Percentiles rank a stretch among this genome's conserved stretches.
These are phyloP conservation scores for Eucalyptus shirleyi DNA, from an alignment of 345 rosid species.

Conservation along the genomic window DNA sequence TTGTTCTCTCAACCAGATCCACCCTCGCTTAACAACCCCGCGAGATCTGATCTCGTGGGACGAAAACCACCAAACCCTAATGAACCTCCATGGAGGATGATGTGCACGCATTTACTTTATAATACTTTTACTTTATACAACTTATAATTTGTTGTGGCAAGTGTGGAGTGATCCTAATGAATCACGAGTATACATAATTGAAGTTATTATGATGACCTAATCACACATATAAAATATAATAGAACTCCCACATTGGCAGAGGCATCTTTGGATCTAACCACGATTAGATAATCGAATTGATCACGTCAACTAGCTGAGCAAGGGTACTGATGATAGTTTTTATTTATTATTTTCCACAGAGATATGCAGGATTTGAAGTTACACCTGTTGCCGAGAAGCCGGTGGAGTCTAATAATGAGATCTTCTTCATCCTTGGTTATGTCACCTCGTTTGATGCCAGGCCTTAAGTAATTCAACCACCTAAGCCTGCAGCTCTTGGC, in stretches of 20 bases:
- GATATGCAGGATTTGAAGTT: neutral
- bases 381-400: constrained; percentile 25
- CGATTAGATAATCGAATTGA: neutral
- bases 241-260: neutral
- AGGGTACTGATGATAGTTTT: neutral
- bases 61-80: neutral
- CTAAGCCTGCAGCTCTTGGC: constrained; percentile 25
- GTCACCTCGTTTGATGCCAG: constrained; percentile 24
- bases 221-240: neutral
- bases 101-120: neutral
- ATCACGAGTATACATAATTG: neutral
- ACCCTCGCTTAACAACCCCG: neutral
- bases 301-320: no score
- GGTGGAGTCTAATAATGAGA: neutral
- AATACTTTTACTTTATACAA: neutral
- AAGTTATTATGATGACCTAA: neutral
- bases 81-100: neutral
- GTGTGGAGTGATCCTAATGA: neutral
- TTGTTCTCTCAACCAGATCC: neutral
- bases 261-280: neutral
- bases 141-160: neutral
- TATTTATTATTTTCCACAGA: neutral
- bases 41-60: neutral
- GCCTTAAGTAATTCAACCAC: constrained; percentile 24
- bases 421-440: constrained; percentile 21